Evolutionary conservation across 768 basidiomycete genomes (phyloP).

Genomic region (Russula olivacea): DNA sequence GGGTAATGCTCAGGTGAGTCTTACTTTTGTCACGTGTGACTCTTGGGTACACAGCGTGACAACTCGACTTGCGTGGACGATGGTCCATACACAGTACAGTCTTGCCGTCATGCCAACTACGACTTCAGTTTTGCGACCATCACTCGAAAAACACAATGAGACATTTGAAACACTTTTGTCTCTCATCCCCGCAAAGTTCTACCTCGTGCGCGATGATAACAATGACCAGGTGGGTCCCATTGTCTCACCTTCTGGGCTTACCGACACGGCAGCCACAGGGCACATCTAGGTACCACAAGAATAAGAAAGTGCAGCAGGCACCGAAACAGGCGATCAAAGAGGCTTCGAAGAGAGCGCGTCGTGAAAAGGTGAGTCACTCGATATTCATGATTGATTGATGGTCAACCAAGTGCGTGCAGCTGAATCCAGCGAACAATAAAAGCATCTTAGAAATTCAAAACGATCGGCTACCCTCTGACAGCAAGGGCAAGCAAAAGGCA

Average conservation of each 20-base stretch:
- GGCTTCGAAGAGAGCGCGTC: conserved; percentile 80
- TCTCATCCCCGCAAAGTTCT: conserved; percentile 87
- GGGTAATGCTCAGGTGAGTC: too few species aligned
- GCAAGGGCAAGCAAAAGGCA: conserved; percentile 48
- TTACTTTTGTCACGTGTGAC: too few species aligned
- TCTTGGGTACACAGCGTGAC: background rate
- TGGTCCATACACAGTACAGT: too few species aligned
- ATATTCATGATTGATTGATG: background rate
- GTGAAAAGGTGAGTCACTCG: conserved; percentile 63
- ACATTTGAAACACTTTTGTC: conserved; percentile 78
- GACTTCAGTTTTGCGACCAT: conserved; percentile 41
- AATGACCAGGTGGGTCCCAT: conserved; percentile 56
- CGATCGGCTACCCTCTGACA: conserved; percentile 24
- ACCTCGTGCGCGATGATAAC: conserved; percentile 61
- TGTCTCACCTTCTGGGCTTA: background rate
- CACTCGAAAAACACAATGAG: conserved; percentile 78
- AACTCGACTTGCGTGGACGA: background rate
- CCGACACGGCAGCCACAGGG: conserved; percentile 31
- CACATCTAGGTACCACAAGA: conserved; percentile 72
- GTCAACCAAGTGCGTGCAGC: conserved; percentile 42
- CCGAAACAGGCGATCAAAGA: conserved; percentile 84
- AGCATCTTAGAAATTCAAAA: conserved; percentile 52
- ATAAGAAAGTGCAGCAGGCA: conserved; percentile 75
- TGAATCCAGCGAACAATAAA: conserved; percentile 89
- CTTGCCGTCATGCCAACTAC: conserved; percentile 19